phyloP scores from a whole-genome alignment of 768 basidiomycete genomes.

The Agrocybe pediades region DNA sequence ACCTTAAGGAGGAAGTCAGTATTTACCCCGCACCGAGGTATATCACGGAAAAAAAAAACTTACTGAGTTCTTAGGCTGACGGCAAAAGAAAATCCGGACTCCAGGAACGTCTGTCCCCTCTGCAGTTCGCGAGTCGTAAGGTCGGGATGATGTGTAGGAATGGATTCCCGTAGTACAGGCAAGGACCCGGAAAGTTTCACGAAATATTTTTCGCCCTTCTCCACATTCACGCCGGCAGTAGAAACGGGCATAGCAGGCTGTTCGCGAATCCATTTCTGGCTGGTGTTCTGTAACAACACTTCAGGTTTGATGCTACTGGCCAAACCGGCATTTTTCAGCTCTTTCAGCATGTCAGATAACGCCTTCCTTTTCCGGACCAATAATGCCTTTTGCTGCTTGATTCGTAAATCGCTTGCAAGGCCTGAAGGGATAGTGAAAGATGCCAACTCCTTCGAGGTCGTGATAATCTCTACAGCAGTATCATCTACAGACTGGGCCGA shows the following conservation, averaged over 20 bases:
- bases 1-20: slow-evolving; percentile 22
- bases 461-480: slow-evolving; percentile 64
- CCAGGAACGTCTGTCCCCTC: slow-evolving; percentile 74
- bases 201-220: slow-evolving; percentile 66
- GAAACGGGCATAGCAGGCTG: slow-evolving; percentile 46
- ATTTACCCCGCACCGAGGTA: not conserved
- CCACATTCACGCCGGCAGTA: slow-evolving; percentile 22
- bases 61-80: slow-evolving; percentile 66
- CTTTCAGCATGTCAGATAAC: slow-evolving; percentile 88
- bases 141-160: slow-evolving; percentile 78
- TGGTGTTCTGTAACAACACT: slow-evolving; percentile 54
- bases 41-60: slow-evolving; percentile 33
- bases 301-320: slow-evolving; percentile 73
- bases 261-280: slow-evolving; percentile 64
- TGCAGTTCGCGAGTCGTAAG: slow-evolving; percentile 86
- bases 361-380: slow-evolving; percentile 86
- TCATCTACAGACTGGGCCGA: slow-evolving; percentile 50
- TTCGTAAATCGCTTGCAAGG: slow-evolving; percentile 48
- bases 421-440: slow-evolving; percentile 41
- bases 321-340: slow-evolving; percentile 80
- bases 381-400: slow-evolving; percentile 71
- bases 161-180: slow-evolving; percentile 60
- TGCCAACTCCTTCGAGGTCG: slow-evolving; percentile 59
- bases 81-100: slow-evolving; percentile 74
- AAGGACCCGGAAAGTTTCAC: slow-evolving; percentile 63